Conservation (phyloP, 78 protist species). For the Dictyostelium capitatum region DNA sequence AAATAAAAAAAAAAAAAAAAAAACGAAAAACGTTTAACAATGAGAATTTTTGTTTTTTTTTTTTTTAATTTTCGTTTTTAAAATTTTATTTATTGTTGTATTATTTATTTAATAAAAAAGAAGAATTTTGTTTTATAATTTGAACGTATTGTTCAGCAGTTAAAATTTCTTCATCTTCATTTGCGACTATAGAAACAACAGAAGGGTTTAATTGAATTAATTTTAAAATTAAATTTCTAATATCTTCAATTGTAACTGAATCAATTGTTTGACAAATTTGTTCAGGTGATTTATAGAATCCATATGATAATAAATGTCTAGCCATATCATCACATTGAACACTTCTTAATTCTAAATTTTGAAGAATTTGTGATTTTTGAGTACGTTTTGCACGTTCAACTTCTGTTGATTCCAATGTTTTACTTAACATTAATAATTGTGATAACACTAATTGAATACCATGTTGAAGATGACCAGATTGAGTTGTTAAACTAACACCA, state of each 20-base stretch:
- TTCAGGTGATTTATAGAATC: slow-evolving; percentile 46
- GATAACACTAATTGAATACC: slow-evolving; percentile 3
- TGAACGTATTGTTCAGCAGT: slow-evolving; percentile 12
- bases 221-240: neutral
- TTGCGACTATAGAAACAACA: neutral
- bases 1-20: neutral
- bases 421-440: slow-evolving; percentile 8
- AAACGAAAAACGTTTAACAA: neutral
- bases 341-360: slow-evolving; percentile 65
- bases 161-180: slow-evolving; percentile 5
- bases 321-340: slow-evolving; percentile 78
- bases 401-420: neutral
- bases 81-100: neutral
- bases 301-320: slow-evolving; percentile 14
- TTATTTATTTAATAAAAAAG: neutral
- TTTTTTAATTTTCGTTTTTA: neutral
- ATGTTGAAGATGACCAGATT: slow-evolving; percentile 14
- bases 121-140: slow-evolving; percentile 13
- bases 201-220: slow-evolving; percentile 31
- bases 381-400: slow-evolving; percentile 55
- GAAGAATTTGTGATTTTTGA: slow-evolving; percentile 49
- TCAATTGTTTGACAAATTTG: slow-evolving; percentile 60
- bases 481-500: slow-evolving; percentile 16
- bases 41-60: neutral
- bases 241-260: slow-evolving; percentile 50